Evolutionary conservation across 2,329 filamentous ascomycete species (phyloP), one percentile per base, ranked within the genome.

Genomic region (Sodiomyces alkalinus): DNA sequence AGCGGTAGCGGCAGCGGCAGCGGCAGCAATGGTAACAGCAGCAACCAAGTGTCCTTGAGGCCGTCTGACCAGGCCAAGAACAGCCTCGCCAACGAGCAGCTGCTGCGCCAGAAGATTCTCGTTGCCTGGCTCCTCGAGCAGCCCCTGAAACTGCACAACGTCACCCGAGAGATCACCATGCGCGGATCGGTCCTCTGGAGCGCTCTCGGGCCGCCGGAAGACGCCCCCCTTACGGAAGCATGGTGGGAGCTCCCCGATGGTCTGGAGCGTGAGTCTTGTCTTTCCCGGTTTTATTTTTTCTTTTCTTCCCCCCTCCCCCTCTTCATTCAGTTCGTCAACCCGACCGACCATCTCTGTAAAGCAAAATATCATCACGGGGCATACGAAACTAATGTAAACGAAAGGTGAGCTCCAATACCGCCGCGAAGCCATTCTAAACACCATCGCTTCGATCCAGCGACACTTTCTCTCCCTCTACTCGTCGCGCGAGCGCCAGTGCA

Each of bases 221-320:
- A 48, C 15, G 19, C 14, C 33, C 38, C 9, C 11, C 36, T 2
- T 30, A 39, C 7, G 31, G 62, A 73, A 3, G 55, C 68, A 9
- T 85, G 79, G 79, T 83, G 77, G 75, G 68, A 78, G 43, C 49
- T 86, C 12, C 77, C 76, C 1, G 64, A 72, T 32, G 68, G 67
- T 1, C 47, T 86, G 13, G 80, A 86, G 56, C 55, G 71, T 73
- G 43, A 48, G 58, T 42, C n/a, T n/a, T n/a, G n/a, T n/a, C n/a
- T n/a, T n/a, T n/a, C n/a, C n/a, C n/a, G n/a, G n/a, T n/a, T n/a
- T n/a, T n/a, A n/a, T n/a, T n/a, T n/a, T n/a, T n/a, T n/a, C n/a
- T n/a, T n/a, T n/a, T n/a, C 17, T 14, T 5, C 8, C 14, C 15
- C 17, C 5, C 38, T 27, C 24, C 20, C 21, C n/a, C 5, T 7